Base-by-base conservation (phyloP, 257 asterid species). In the Jasminum sambac region DNA sequence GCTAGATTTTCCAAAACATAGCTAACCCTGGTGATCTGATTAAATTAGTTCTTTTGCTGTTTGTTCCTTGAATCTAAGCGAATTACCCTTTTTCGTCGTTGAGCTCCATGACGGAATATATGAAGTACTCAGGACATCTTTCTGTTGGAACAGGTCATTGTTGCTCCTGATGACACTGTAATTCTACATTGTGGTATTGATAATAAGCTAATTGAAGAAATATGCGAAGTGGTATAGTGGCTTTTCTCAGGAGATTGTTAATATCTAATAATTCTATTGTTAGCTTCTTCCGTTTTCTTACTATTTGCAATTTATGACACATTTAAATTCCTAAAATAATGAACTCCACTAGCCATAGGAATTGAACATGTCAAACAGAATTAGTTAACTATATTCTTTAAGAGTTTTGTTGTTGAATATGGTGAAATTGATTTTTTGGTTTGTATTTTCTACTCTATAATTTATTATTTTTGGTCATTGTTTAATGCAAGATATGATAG, bases 121-220 rank as follows among this genome's bases (percentile, higher is more conserved):
- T 4, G 36, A 30, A 30, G 36, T 30, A n/a, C n/a, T 21, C 40
- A 63, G 65, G 64, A 81, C 63, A 66, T 64, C 39, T 63, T 42
- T 76, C 70, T 36, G 16, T 40, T 73, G 72, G 80, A 77, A 77
- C 83, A 92, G 98, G 87, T 90, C 74, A 90, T 92, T 4, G 75
- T 92, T 79, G 86, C 96, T 74, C 76, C 86, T 58, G 98, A 92
- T 57, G 96, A 90, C 85, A 92, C 96, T 69, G 68, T 90, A 75
- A 80, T 92, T 80, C 83, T 92, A 68, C 96, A 86, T 66, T 96
- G 98, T 41, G 87, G 87, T 70, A 96, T 96, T 73, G 92, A 92
- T 76, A 92, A 88, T 82, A 90, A 90, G 77, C 74, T 83, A 77
- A 92, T 92, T 77, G 98, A 92, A 81, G 96, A 92, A 85, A 88